These are phyloP conservation scores for Polygonum aviculare DNA, from an alignment of 148 eudicot species.

Conservation along the genomic window DNA sequence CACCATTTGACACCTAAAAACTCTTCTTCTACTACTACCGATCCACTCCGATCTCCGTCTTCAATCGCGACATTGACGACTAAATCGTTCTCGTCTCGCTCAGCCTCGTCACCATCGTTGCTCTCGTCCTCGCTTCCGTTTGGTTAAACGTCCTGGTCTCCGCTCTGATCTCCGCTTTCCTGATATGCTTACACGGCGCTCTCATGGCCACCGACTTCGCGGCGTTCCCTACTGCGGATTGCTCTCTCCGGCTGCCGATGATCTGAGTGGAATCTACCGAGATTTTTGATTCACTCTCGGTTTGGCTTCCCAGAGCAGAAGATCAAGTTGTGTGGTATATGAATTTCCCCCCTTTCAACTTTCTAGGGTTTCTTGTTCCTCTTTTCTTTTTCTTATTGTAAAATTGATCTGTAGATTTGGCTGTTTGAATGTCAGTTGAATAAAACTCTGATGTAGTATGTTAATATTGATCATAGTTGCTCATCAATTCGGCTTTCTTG, in stretches of 20 bases:
- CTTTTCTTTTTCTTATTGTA: not conserved
- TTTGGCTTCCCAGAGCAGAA: no score
- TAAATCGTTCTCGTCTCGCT: slow-evolving; percentile 21
- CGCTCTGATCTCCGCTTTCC: slow-evolving; percentile 9
- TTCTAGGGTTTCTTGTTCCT: not conserved
- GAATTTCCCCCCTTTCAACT: not conserved
- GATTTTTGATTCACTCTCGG: slow-evolving; percentile 16
- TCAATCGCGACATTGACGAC: slow-evolving; percentile 26
- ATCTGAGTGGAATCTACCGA: slow-evolving; percentile 28
- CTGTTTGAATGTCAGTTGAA: no score
- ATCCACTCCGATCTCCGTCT: slow-evolving; percentile 21
- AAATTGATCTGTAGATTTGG: not conserved
- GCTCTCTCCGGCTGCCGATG: slow-evolving; percentile 29
- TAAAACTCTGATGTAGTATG: no score
- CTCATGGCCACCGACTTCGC: slow-evolving; percentile 36
- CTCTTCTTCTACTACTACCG: slow-evolving; percentile 22
- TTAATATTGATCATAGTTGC: not conserved
- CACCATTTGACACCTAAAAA: no score
- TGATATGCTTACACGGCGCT: slow-evolving; percentile 30
- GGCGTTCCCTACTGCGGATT: slow-evolving; percentile 44
- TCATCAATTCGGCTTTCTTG: not conserved
- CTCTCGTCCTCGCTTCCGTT: slow-evolving; percentile 22
- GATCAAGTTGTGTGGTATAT: not conserved
- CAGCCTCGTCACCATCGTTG: slow-evolving; percentile 14
- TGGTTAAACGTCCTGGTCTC: slow-evolving; percentile 34